phyloP scores from a whole-genome alignment of 768 basidiomycete genomes.

The Suillus spraguei region DNA sequence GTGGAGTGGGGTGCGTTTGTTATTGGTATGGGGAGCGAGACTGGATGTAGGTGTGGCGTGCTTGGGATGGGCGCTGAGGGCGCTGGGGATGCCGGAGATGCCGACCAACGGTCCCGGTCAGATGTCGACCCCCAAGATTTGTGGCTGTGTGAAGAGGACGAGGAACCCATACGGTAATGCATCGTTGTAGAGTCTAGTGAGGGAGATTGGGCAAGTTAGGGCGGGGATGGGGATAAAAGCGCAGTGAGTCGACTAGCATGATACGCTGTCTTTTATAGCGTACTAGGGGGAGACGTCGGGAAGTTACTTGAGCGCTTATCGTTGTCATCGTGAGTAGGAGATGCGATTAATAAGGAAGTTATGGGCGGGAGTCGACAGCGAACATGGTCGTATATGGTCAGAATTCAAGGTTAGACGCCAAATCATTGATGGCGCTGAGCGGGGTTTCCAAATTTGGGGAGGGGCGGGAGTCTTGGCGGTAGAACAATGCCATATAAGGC shows the following conservation, averaged over 20 bases:
- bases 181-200: constrained; percentile 17
- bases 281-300: constrained; percentile 20
- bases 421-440: constrained; percentile 17
- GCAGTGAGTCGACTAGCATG: constrained; percentile 21
- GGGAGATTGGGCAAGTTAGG: neutral
- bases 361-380: constrained; percentile 30
- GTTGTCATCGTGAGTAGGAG: constrained; percentile 7
- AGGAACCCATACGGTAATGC: constrained; percentile 19
- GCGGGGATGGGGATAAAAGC: neutral
- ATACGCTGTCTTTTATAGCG: constrained; percentile 30
- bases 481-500: constrained; percentile 13
- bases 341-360: constrained; percentile 16
- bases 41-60: constrained; percentile 18
- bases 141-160: constrained; percentile 18
- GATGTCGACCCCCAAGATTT: constrained; percentile 23
- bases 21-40: constrained; percentile 23
- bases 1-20: constrained; percentile 28
- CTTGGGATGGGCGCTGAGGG: constrained; percentile 25
- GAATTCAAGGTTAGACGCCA: constrained; percentile 16
- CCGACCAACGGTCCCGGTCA: constrained; percentile 8
- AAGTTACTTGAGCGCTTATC: constrained; percentile 21
- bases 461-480: constrained; percentile 23
- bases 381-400: constrained; percentile 21
- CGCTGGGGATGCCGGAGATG: constrained; percentile 19
- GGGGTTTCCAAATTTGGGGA: constrained; percentile 23